phyloP scores from a whole-genome alignment of 1,139 yeast genomes.

The Pichia sorboxylosa region DNA sequence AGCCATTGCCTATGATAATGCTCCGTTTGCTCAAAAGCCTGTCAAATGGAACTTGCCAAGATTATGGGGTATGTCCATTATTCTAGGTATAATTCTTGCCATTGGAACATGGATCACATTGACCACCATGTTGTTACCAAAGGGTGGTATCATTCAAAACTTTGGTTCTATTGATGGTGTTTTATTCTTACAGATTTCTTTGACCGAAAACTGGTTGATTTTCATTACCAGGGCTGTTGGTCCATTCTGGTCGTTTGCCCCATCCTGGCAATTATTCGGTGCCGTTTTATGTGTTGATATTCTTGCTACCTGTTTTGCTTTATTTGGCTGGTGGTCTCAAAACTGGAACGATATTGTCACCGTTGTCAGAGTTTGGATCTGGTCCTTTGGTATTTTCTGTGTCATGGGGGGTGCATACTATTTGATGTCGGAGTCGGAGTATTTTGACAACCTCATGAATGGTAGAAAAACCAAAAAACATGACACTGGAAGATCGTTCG shows the following conservation, averaged over 20 bases:
- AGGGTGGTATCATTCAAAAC: constrained; percentile 89
- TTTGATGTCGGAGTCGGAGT: constrained; percentile 77
- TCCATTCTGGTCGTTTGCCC: constrained; percentile 87
- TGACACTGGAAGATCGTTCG: constrained; percentile 66
- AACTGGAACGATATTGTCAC: constrained; percentile 95
- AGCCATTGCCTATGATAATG: constrained; percentile 93
- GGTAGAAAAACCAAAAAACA: constrained; percentile 65
- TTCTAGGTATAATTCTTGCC: constrained; percentile 74
- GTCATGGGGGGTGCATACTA: constrained; percentile 94
- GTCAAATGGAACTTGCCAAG: constrained; percentile 98
- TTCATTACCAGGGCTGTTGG: constrained; percentile 92
- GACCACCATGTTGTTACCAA: constrained; percentile 78
- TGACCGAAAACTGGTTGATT: constrained; percentile 94
- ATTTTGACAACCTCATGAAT: constrained; percentile 88
- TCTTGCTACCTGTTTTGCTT: constrained; percentile 79
- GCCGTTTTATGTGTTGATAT: constrained; percentile 82
- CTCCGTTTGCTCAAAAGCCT: constrained; percentile 94
- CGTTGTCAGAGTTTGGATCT: constrained; percentile 85
- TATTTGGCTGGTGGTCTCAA: constrained; percentile 97
- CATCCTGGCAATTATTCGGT: constrained; percentile 93
- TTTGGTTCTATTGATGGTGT: constrained; percentile 89
- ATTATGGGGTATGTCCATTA: constrained; percentile 90
- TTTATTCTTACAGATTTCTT: constrained; percentile 80
- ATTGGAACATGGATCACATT: constrained; percentile 86
- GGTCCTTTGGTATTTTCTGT: constrained; percentile 95